phyloP scores from a whole-genome alignment of 306 rosid genomes.

The Fragaria ananassa region DNA sequence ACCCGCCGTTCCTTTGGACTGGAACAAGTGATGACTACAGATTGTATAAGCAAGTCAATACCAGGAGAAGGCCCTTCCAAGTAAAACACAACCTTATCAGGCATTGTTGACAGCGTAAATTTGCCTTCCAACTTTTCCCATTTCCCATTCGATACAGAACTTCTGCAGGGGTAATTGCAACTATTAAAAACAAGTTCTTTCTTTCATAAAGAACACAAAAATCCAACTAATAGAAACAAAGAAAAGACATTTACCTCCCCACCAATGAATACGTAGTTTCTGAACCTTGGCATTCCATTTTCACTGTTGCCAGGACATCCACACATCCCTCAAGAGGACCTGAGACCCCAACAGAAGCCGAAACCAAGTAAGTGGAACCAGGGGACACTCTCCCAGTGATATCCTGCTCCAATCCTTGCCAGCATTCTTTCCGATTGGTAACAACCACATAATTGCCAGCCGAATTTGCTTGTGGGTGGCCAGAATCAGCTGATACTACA shows the following conservation, averaged over 20 bases:
- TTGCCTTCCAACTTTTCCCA: conserved; percentile 84
- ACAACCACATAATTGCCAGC: conserved; percentile 57
- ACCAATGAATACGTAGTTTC: conserved; percentile 57
- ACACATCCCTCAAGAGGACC: conserved; percentile 51
- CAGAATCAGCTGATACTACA: conserved; percentile 49
- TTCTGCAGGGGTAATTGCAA: conserved; percentile 44
- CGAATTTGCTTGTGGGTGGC: conserved; percentile 26
- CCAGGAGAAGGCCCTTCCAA: conserved; percentile 93
- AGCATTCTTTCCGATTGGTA: conserved; percentile 61
- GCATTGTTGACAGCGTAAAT: conserved; percentile 57
- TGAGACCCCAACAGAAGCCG: conserved; percentile 74
- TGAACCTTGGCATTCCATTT: conserved; percentile 53
- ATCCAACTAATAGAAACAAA: conserved; percentile 4
- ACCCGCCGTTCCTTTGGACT: conserved; percentile 45
- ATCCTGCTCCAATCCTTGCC: conserved; percentile 98
- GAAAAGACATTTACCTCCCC: conserved; percentile 55
- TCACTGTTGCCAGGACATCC: conserved; percentile 83
- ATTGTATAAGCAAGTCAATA: conserved; percentile 61
- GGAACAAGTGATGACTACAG: conserved; percentile 54
- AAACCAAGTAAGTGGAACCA: conserved; percentile 59
- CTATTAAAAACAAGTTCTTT: not conserved
- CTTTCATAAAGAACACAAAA: conserved; percentile 11
- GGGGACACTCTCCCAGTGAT: conserved; percentile 53
- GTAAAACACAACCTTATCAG: conserved; percentile 62
- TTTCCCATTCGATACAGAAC: conserved; percentile 53